A percentile compares a stretch with the other conserved stretches of the same genome.
These are phyloP conservation scores for Rhododendron kiyosumense DNA, from an alignment of 148 eudicot genomes.

Conservation along the genomic window DNA sequence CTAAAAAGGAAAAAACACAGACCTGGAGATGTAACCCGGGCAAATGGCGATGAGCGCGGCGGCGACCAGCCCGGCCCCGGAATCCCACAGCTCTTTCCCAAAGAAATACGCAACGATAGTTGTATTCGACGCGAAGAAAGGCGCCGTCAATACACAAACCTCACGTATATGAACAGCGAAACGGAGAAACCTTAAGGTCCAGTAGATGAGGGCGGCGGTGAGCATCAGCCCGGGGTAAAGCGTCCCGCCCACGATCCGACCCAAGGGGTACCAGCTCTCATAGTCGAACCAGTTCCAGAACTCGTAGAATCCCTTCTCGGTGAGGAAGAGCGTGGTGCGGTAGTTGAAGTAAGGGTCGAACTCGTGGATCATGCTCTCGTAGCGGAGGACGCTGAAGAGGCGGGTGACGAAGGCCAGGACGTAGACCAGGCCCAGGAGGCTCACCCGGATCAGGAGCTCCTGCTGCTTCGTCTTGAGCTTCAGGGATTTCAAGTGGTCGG, in stretches of 20 bases:
- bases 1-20: constrained; percentile 25
- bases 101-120: constrained; percentile 91
- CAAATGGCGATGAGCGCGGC: constrained; percentile 92
- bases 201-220: constrained; percentile 80
- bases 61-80: constrained; percentile 90
- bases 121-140: constrained; percentile 91
- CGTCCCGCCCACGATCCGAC: constrained; percentile 87
- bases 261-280: constrained; percentile 95
- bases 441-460: constrained; percentile 73
- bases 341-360: constrained; percentile 97
- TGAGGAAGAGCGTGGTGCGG: constrained; percentile 69
- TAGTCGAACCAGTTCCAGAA: constrained; percentile 99
- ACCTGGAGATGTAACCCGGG: constrained; percentile 95
- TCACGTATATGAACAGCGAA: constrained; percentile 89
- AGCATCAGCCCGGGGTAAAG: constrained; percentile 97
- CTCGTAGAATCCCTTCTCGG: constrained; percentile 83
- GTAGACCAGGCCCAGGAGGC: constrained; percentile 64
- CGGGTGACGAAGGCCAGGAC: constrained; percentile 78
- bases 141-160: constrained; percentile 92
- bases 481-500: constrained; percentile 25
- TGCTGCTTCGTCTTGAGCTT: constrained; percentile 89
- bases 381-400: constrained; percentile 80
- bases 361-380: constrained; percentile 96
- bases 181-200: constrained; percentile 53
- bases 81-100: constrained; percentile 93